Evolutionary conservation across 371 early-diverging fungal genomes (phyloP).

Genomic region (Mucor circinelloides): DNA sequence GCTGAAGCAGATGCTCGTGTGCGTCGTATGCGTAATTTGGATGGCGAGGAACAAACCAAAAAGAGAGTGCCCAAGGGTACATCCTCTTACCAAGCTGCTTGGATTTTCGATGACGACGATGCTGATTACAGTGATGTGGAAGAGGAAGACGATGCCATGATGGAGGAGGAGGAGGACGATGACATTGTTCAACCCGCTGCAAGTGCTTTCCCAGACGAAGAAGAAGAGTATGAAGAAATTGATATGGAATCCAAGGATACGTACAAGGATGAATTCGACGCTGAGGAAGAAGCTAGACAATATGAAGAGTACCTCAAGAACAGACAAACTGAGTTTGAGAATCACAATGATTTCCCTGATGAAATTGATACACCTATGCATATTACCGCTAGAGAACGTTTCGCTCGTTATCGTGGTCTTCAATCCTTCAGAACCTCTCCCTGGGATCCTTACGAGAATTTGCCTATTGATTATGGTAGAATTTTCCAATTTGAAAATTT

Average conservation of each 20-base stretch:
- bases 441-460: constrained; percentile 98
- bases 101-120: constrained; percentile 87
- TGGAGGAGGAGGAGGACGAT: constrained; percentile 36
- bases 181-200: constrained; percentile 44
- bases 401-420: constrained; percentile 92
- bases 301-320: constrained; percentile 69
- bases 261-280: constrained; percentile 46
- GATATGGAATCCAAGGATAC: constrained; percentile 59
- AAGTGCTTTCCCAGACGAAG: constrained; percentile 29
- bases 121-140: constrained; percentile 65
- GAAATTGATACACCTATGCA: constrained; percentile 94
- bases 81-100: constrained; percentile 95
- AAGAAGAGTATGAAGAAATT: constrained; percentile 81
- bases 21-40: constrained; percentile 36
- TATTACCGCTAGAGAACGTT: constrained; percentile 81
- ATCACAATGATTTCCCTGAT: constrained; percentile 92
- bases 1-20: constrained; percentile 72
- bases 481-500: constrained; percentile 95
- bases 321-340: constrained; percentile 68
- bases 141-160: constrained; percentile 61
- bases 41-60: constrained; percentile 25
- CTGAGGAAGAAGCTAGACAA: constrained; percentile 53
- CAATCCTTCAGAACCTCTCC: constrained; percentile 91
- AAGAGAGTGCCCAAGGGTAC: constrained; percentile 93
- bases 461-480: constrained; percentile 92